A percentile compares a stretch with the other conserved stretches of the same genome.
Evolutionary conservation across 129 eudicot genomes (phyloP).

Genomic region (Flaveria linearis): DNA sequence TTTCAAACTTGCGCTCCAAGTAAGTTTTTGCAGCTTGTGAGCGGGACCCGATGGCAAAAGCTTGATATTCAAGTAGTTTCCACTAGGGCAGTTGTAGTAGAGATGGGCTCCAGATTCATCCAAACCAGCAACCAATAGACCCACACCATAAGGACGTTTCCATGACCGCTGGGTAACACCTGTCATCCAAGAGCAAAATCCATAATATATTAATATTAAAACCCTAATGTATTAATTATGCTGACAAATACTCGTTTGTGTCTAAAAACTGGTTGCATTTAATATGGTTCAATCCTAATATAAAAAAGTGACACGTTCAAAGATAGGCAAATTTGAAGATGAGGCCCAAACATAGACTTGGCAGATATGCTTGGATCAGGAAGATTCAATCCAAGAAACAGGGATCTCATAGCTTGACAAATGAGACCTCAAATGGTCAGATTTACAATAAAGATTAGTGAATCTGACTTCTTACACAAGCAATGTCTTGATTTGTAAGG

Average conservation of each 20-base stretch:
- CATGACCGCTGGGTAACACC: slow-evolving; percentile 97
- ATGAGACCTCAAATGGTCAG: neutral
- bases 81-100: slow-evolving; percentile 97
- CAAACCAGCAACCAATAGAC: slow-evolving; percentile 83
- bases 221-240: neutral
- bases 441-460: neutral
- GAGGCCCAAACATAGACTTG: neutral
- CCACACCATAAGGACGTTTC: slow-evolving; percentile 92
- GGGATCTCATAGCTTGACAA: neutral
- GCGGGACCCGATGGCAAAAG: slow-evolving; percentile 93
- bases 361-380: neutral
- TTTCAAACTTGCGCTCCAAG: slow-evolving; percentile 85
- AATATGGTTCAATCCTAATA: neutral
- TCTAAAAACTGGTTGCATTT: neutral
- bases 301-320: neutral
- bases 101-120: slow-evolving; percentile 98
- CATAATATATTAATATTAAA: no score
- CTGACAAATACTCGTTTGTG: neutral
- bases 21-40: slow-evolving; percentile 98
- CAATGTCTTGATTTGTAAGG: neutral
- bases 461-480: neutral
- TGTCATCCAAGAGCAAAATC: slow-evolving; percentile 29
- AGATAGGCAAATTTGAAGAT: neutral
- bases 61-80: slow-evolving; percentile 95
- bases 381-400: neutral